phyloP scores from a whole-genome alignment of 2,329 filamentous ascomycete genomes.

The Botrytis tulipae region DNA sequence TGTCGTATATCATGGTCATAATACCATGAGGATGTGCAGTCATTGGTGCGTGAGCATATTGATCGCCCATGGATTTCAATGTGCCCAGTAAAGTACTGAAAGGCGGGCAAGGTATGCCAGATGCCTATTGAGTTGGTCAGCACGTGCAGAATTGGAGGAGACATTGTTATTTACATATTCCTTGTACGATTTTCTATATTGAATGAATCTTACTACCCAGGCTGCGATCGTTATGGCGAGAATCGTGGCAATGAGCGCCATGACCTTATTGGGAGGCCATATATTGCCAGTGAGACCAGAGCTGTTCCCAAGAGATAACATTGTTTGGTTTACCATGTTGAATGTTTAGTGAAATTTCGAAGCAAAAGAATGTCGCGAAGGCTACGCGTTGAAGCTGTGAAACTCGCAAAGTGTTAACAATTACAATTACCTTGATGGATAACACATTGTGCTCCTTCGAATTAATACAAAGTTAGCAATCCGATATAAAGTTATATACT shows the following conservation, averaged over 20 bases:
- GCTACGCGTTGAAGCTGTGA: not conserved
- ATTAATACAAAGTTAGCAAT: not conserved
- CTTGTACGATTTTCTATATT: constrained; percentile 7
- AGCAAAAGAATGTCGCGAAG: not conserved
- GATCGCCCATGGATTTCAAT: constrained; percentile 5
- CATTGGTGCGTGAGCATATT: constrained; percentile 13
- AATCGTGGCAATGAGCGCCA: not conserved
- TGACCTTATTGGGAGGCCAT: not conserved
- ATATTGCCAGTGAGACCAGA: not conserved
- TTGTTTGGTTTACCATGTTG: not conserved
- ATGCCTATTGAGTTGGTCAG: constrained; percentile 1
- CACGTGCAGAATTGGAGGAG: not conserved
- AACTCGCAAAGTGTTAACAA: not conserved
- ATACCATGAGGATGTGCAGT: constrained; percentile 17
- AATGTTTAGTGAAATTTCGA: not conserved
- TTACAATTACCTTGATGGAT: not conserved
- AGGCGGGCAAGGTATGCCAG: constrained; percentile 13
- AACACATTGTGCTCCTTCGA: not conserved
- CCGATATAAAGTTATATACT: not conserved
- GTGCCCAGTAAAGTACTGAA: constrained; percentile 16
- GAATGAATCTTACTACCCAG: not conserved
- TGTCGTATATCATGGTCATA: constrained; percentile 20
- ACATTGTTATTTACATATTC: constrained; percentile 3
- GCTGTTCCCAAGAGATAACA: too few species aligned
- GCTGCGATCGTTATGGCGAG: not conserved